These are phyloP conservation scores for Pythium phragmiticola DNA, from an alignment of 352 stramenopile species.

Conservation along the genomic window DNA sequence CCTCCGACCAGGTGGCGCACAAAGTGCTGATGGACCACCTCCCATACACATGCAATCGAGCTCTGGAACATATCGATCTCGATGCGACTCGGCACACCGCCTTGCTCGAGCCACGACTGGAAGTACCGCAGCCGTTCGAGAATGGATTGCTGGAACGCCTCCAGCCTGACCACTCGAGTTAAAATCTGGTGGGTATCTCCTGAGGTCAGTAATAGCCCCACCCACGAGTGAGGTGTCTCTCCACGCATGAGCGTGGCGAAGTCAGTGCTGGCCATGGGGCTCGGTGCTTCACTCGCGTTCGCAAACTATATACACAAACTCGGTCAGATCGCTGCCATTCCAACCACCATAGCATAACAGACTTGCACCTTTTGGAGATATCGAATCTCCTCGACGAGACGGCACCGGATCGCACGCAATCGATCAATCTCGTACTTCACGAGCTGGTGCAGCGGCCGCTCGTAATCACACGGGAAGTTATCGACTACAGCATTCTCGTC, in stretches of 20 bases:
- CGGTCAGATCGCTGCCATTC: background rate
- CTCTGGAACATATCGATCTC: constrained; percentile 44
- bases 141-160: constrained; percentile 37
- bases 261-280: background rate
- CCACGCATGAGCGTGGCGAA: constrained; percentile 10
- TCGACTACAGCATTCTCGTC: constrained; percentile 7
- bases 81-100: constrained; percentile 26
- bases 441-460: constrained; percentile 25
- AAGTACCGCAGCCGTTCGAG: constrained; percentile 41
- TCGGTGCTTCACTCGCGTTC: constrained; percentile 7
- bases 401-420: background rate
- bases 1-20: constrained; percentile 42
- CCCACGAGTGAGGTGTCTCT: constrained; percentile 9
- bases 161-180: constrained; percentile 19
- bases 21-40: constrained; percentile 60
- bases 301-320: constrained; percentile 4
- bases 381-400: constrained; percentile 13
- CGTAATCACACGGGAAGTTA: constrained; percentile 23
- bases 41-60: constrained; percentile 33
- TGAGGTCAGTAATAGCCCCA: background rate
- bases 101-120: constrained; percentile 31
- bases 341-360: background rate
- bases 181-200: background rate
- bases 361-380: constrained; percentile 20
- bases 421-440: constrained; percentile 18